Conservation (phyloP, 2,329 filamentous ascomycete species). For the Colletotrichum tanaceti region DNA sequence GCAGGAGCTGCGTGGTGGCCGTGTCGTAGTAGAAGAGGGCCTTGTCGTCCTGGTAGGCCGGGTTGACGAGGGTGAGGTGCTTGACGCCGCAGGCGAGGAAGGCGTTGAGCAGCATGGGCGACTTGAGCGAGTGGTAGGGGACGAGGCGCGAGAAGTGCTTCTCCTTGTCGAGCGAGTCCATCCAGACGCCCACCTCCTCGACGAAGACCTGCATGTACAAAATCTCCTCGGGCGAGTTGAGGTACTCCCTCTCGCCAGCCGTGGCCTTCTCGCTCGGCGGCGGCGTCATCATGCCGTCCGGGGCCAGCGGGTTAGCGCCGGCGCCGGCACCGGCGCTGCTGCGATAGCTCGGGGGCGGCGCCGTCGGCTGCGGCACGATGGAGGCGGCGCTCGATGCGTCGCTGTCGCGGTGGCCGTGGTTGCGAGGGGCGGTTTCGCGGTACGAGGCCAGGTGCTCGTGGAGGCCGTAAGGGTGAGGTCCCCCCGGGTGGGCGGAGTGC, state of each 20-base stretch:
- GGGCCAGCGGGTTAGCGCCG: slow-evolving; percentile 45
- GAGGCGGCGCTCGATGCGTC: slow-evolving; percentile 55
- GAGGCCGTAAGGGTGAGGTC: slow-evolving; percentile 24
- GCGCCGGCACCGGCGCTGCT: slow-evolving; percentile 39
- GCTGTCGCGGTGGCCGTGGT: slow-evolving; percentile 49
- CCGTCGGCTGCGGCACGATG: slow-evolving; percentile 51
- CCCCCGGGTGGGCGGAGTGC: slow-evolving; percentile 46
- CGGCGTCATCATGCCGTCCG: slow-evolving; percentile 54
- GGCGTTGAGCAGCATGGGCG: slow-evolving; percentile 90
- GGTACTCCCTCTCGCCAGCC: slow-evolving; percentile 65
- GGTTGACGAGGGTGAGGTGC: slow-evolving; percentile 78
- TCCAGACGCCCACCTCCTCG: slow-evolving; percentile 90
- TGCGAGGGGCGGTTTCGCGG: slow-evolving; percentile 17
- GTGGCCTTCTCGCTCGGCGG: slow-evolving; percentile 53
- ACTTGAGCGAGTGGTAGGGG: slow-evolving; percentile 83
- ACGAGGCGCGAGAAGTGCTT: slow-evolving; percentile 88
- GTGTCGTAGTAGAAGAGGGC: slow-evolving; percentile 87
- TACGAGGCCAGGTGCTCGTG: slow-evolving; percentile 28
- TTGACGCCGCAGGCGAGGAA: slow-evolving; percentile 89
- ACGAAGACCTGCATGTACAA: slow-evolving; percentile 94
- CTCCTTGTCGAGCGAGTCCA: slow-evolving; percentile 88
- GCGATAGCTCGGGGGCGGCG: slow-evolving; percentile 47
- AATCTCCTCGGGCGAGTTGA: slow-evolving; percentile 81
- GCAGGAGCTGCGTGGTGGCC: slow-evolving; percentile 81
- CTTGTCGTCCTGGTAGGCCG: slow-evolving; percentile 78